phyloP scores from a whole-genome alignment of 73 alveolate genomes.

The Tetrahymena borealis region DNA sequence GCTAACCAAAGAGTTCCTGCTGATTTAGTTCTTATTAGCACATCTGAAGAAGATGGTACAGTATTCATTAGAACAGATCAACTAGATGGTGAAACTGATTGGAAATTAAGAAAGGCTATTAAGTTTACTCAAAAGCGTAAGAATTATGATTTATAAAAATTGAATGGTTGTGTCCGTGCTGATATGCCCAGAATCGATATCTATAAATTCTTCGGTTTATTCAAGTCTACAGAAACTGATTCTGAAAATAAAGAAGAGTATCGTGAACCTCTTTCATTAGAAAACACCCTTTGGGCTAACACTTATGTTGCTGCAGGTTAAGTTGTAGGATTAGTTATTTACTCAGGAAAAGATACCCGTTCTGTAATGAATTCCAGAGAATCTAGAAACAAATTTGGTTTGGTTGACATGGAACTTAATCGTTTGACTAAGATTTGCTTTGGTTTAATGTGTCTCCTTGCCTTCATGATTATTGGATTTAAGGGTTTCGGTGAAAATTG shows the following conservation, averaged over 20 bases:
- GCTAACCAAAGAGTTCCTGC: slow-evolving; percentile 90
- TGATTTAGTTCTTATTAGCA: slow-evolving; percentile 80
- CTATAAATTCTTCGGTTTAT: slow-evolving; percentile 68
- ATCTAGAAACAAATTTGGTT: slow-evolving; percentile 78
- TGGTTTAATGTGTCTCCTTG: slow-evolving; percentile 59
- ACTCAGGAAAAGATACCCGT: slow-evolving; percentile 82
- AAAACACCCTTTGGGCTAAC: slow-evolving; percentile 92
- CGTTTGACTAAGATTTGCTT: slow-evolving; percentile 66
- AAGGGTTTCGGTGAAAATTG: slow-evolving; percentile 65
- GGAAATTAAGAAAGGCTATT: slow-evolving; percentile 85
- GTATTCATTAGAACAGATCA: slow-evolving; percentile 78
- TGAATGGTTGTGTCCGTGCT: slow-evolving; percentile 55
- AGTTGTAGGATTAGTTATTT: slow-evolving; percentile 71
- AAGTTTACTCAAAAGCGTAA: slow-evolving; percentile 58
- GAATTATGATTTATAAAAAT: slow-evolving; percentile 19
- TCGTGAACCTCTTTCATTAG: slow-evolving; percentile 81
- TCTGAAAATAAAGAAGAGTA: slow-evolving; percentile 46
- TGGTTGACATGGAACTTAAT: slow-evolving; percentile 72
- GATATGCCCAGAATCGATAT: slow-evolving; percentile 68
- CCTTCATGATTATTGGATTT: slow-evolving; percentile 58
- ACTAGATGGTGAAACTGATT: slow-evolving; percentile 91
- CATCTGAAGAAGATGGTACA: slow-evolving; percentile 72
- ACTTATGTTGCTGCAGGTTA: slow-evolving; percentile 84
- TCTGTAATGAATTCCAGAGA: slow-evolving; percentile 74
- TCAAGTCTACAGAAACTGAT: slow-evolving; percentile 31